A percentile compares a stretch with the other conserved stretches of the same genome.
Evolutionary conservation across 306 rosid genomes (phyloP).

Genomic region (Lithocarpus polystachyus): DNA sequence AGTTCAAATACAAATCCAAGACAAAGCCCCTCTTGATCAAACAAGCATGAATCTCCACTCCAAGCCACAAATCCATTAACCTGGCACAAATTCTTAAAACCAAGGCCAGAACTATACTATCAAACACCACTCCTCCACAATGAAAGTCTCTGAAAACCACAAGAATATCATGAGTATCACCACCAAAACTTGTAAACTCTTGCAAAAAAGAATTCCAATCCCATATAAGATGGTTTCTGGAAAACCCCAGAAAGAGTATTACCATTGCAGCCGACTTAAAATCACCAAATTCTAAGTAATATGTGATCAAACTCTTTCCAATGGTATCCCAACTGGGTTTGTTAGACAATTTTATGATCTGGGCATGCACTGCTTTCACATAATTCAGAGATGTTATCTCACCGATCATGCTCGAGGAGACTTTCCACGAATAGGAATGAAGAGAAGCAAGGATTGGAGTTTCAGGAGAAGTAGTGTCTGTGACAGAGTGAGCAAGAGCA

Average conservation of each 20-base stretch:
- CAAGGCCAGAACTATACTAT: constrained; percentile 43
- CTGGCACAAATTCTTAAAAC: constrained; percentile 48
- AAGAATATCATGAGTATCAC: constrained; percentile 40
- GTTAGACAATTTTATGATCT: constrained; percentile 42
- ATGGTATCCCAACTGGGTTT: constrained; percentile 23
- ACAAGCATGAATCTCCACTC: constrained; percentile 54
- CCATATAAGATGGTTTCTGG: constrained; percentile 43
- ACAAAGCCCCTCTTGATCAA: constrained; percentile 55
- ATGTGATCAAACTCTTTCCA: constrained; percentile 39
- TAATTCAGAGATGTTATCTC: constrained; percentile 43
- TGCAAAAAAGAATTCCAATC: constrained; percentile 50
- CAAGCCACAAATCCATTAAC: constrained; percentile 43
- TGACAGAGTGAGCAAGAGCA: constrained; percentile 20
- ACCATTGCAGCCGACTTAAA: constrained; percentile 47
- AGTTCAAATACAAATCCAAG: constrained; percentile 49
- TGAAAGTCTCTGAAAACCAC: constrained; percentile 42
- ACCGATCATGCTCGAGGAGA: constrained; percentile 21
- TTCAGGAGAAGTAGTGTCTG: neutral
- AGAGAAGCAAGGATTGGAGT: constrained; percentile 24
- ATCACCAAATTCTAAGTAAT: constrained; percentile 58
- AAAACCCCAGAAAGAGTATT: constrained; percentile 44
- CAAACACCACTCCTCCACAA: constrained; percentile 38
- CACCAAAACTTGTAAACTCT: constrained; percentile 49
- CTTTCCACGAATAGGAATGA: constrained; percentile 26
- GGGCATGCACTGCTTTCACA: constrained; percentile 52